These are phyloP conservation scores for Lipomyces orientalis DNA, from an alignment of 805 yeast species.

Conservation along the genomic window DNA sequence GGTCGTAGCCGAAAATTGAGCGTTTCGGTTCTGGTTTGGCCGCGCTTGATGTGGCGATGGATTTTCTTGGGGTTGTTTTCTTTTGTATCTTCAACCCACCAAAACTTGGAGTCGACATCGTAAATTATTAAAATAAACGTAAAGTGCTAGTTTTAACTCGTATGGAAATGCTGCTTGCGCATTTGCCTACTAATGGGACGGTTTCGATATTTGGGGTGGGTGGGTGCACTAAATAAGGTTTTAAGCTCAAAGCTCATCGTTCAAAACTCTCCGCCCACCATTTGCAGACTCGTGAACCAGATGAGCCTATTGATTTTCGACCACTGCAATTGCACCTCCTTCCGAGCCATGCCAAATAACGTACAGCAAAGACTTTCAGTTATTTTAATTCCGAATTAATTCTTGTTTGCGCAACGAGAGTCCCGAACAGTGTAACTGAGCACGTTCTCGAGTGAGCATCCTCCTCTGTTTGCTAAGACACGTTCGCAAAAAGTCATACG, in stretches of 20 bases:
- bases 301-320: neutral
- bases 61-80: conserved; percentile 2
- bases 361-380: too few species aligned
- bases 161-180: neutral
- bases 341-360: neutral
- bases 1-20: conserved; percentile 22
- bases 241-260: neutral
- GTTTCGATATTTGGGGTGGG: neutral
- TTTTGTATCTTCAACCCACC: conserved; percentile 16
- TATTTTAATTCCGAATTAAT: neutral
- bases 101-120: conserved; percentile 10
- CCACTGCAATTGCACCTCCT: neutral
- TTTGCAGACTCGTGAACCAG: neutral
- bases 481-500: neutral
- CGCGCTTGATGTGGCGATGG: neutral
- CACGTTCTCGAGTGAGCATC: neutral
- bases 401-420: neutral
- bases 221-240: neutral
- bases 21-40: neutral
- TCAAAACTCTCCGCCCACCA: neutral
- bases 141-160: neutral
- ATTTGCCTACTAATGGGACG: neutral
- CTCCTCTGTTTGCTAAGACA: neutral
- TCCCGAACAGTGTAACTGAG: neutral
- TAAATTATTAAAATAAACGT: neutral